Evolutionary conservation across 164 flowering plant genomes (phyloP).

Genomic region (Malania oleifera): DNA sequence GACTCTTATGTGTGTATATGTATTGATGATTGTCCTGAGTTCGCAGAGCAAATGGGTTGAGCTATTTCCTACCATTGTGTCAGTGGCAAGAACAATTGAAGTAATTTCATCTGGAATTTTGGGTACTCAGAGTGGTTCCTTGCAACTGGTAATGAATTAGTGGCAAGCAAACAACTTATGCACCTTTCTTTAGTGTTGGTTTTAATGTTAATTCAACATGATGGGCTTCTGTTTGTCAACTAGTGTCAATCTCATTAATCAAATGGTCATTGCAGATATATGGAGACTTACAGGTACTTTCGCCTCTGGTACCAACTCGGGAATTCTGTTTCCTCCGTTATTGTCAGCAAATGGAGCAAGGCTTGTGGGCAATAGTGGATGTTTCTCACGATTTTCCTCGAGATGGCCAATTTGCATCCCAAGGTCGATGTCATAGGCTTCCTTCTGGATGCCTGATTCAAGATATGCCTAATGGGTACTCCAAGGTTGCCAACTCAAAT

Average conservation of each 20-base stretch:
- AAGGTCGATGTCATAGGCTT: conserved; percentile 30
- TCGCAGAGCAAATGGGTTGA: conserved; percentile 51
- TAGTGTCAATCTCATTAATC: not conserved
- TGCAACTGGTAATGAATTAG: conserved; percentile 36
- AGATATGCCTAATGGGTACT: conserved; percentile 58
- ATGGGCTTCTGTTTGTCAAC: not conserved
- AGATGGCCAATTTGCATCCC: conserved; percentile 25
- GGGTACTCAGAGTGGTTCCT: conserved; percentile 34
- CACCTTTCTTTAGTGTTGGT: not conserved
- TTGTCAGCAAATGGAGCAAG: conserved; percentile 45
- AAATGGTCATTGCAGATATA: conserved; percentile 32
- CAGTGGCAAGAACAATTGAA: conserved; percentile 40
- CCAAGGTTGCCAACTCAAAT: conserved; percentile 31
- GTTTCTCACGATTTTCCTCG: conserved; percentile 45
- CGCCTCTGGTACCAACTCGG: conserved; percentile 38
- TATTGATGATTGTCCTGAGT: not conserved
- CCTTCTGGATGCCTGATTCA: conserved; percentile 67
- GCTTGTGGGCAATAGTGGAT: conserved; percentile 42
- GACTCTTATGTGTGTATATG: not conserved
- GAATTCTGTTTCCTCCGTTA: conserved; percentile 39
- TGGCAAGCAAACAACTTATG: not conserved
- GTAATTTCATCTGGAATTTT: conserved; percentile 37
- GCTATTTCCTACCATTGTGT: conserved; percentile 50
- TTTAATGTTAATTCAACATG: not conserved
- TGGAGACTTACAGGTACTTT: conserved; percentile 40